Percentiles rank a stretch among this genome's conserved stretches.
Conservation (phyloP, 768 basidiomycete species). For the Xanthoconium purpureum region DNA sequence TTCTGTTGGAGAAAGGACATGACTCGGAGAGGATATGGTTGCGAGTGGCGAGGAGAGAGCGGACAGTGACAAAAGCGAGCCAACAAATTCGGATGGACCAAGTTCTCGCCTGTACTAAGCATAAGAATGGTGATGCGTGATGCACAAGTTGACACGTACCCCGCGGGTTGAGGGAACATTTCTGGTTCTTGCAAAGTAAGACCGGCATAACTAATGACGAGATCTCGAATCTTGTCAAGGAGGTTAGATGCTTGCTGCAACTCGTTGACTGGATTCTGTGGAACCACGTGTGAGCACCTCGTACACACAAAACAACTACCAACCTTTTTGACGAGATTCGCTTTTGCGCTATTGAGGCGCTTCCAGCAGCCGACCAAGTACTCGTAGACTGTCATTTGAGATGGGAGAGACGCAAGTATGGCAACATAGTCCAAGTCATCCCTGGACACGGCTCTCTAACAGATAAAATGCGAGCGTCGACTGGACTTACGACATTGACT, state of each 20-base stretch:
- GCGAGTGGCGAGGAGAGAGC: conserved; percentile 65
- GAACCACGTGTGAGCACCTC: conserved; percentile 35
- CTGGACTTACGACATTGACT: conserved; percentile 59
- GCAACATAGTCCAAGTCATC: conserved; percentile 74
- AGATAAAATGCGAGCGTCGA: conserved; percentile 1
- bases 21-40: conserved; percentile 42
- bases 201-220: conserved; percentile 86
- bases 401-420: conserved; percentile 73
- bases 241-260: conserved; percentile 55
- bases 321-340: conserved; percentile 64
- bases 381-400: conserved; percentile 79
- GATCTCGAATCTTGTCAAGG: conserved; percentile 76
- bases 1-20: conserved; percentile 61
- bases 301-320: background rate
- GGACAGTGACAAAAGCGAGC: conserved; percentile 72
- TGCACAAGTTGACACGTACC: conserved; percentile 43
- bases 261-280: conserved; percentile 53
- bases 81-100: conserved; percentile 80
- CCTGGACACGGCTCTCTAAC: conserved; percentile 33
- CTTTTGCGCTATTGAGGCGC: conserved; percentile 59
- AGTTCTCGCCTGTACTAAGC: conserved; percentile 51
- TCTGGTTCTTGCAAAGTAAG: conserved; percentile 86
- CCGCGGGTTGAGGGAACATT: conserved; percentile 88
- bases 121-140: conserved; percentile 2
- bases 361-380: conserved; percentile 93